Conservation (phyloP, 352 stramenopile species). For the Phytophthora multivora region DNA sequence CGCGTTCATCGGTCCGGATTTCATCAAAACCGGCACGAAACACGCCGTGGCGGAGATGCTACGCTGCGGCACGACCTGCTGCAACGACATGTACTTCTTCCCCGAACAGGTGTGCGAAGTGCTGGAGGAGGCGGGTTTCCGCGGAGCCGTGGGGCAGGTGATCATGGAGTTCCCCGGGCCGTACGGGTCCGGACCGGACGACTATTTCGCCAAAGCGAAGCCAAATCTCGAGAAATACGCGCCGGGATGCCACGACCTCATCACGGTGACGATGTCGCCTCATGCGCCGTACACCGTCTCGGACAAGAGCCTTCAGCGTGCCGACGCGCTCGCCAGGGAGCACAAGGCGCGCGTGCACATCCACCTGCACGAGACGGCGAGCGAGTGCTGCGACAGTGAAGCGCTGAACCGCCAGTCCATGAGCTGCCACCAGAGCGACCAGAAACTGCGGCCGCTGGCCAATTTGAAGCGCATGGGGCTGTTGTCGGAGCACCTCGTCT, state of each 20-base stretch:
- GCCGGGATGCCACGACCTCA: constrained; percentile 55
- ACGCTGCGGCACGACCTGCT: constrained; percentile 87
- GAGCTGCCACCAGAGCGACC: constrained; percentile 80
- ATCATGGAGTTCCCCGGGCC: constrained; percentile 78
- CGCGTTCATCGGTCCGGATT: constrained; percentile 74
- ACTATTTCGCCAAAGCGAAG: constrained; percentile 81
- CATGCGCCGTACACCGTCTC: constrained; percentile 89
- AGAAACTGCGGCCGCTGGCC: constrained; percentile 73
- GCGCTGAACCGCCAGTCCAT: constrained; percentile 66
- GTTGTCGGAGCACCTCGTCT: constrained; percentile 72
- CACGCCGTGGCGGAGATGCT: constrained; percentile 90
- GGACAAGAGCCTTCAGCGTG: constrained; percentile 56
- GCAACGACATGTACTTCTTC: constrained; percentile 94
- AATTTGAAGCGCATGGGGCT: constrained; percentile 86
- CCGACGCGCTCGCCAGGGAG: constrained; percentile 48
- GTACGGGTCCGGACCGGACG: constrained; percentile 59
- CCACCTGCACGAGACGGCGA: constrained; percentile 86
- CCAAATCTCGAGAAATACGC: constrained; percentile 69
- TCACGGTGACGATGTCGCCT: constrained; percentile 71
- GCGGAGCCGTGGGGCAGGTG: constrained; percentile 67
- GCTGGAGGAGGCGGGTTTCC: constrained; percentile 70
- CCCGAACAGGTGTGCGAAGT: constrained; percentile 55
- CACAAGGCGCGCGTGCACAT: constrained; percentile 79
- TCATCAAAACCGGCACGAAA: constrained; percentile 72
- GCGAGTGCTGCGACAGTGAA: constrained; percentile 83